Percentiles rank a stretch among this genome's conserved stretches.
phyloP scores from a whole-genome alignment of 331 rosid genomes.

The Cydonia oblonga region DNA sequence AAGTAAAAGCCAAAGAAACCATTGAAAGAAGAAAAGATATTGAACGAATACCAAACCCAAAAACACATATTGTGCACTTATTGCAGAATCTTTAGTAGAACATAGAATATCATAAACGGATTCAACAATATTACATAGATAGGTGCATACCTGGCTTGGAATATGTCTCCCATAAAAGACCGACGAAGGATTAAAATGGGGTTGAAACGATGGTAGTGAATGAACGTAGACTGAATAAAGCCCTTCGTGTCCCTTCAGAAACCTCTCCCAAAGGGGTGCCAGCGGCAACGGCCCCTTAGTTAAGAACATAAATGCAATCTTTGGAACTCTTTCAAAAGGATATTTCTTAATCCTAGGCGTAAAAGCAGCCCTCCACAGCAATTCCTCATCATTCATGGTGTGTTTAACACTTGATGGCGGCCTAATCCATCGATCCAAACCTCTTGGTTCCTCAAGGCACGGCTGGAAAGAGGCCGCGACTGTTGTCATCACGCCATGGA shows the following conservation, averaged over 20 bases:
- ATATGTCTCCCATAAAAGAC: slow-evolving; percentile 58
- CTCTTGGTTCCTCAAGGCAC: slow-evolving; percentile 41
- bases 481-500: slow-evolving; percentile 33
- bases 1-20: background rate
- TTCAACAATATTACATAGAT: too few relatives aligned
- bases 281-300: slow-evolving; percentile 87
- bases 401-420: slow-evolving; percentile 59
- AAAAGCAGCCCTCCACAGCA: slow-evolving; percentile 78
- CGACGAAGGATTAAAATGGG: slow-evolving; percentile 43
- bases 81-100: background rate
- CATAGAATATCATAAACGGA: slow-evolving; percentile 4
- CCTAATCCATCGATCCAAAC: slow-evolving; percentile 52
- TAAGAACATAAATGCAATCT: slow-evolving; percentile 91
- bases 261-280: slow-evolving; percentile 93
- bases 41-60: background rate
- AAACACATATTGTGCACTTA: background rate
- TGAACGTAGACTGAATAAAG: slow-evolving; percentile 62
- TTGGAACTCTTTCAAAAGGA: slow-evolving; percentile 70
- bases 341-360: slow-evolving; percentile 43
- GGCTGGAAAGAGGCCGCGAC: slow-evolving; percentile 47
- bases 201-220: slow-evolving; percentile 60
- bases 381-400: slow-evolving; percentile 54
- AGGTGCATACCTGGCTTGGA: slow-evolving; percentile 79
- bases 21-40: too few relatives aligned
- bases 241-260: slow-evolving; percentile 58